Evolutionary conservation across 2,329 filamentous ascomycete genomes (phyloP).

Genomic region (Colletotrichum sansevieriae): DNA sequence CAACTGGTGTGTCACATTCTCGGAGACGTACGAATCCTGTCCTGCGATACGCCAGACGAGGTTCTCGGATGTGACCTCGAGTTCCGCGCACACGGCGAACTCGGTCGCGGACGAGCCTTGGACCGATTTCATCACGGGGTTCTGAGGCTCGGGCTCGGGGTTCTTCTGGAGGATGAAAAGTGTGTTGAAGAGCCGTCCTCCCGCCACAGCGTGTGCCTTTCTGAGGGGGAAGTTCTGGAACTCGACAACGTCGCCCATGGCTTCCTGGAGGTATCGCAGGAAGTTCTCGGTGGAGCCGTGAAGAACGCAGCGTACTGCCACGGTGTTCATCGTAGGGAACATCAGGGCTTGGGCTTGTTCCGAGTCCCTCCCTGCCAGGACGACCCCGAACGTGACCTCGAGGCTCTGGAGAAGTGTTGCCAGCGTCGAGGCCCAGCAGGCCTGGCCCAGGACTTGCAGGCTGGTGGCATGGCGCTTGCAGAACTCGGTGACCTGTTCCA

Average conservation of each 20-base stretch:
- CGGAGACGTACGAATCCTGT: constrained; percentile 67
- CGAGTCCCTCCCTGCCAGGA: constrained; percentile 86
- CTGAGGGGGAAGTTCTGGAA: constrained; percentile 84
- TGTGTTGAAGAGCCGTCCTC: constrained; percentile 63
- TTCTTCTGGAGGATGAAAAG: constrained; percentile 67
- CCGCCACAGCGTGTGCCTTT: constrained; percentile 66
- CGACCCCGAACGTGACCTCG: constrained; percentile 85
- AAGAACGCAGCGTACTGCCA: constrained; percentile 78
- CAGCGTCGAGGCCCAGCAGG: constrained; percentile 80
- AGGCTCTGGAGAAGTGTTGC: constrained; percentile 73
- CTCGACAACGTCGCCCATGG: constrained; percentile 73
- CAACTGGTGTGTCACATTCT: constrained; percentile 61
- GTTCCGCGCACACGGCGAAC: constrained; percentile 85
- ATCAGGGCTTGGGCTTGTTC: constrained; percentile 75
- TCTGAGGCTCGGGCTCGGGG: constrained; percentile 20
- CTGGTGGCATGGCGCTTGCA: constrained; percentile 78
- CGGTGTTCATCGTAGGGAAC: constrained; percentile 95
- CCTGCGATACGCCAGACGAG: constrained; percentile 81
- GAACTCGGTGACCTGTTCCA: constrained; percentile 59
- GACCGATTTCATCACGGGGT: constrained; percentile 71
- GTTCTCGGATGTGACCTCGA: constrained; percentile 70
- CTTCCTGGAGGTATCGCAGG: constrained; percentile 80
- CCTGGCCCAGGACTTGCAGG: constrained; percentile 80
- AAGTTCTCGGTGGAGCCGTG: constrained; percentile 76
- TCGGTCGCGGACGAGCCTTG: constrained; percentile 77